phyloP scores from a whole-genome alignment of 495 filamentous ascomycete species.

The Penicillium dipodomyicola region DNA sequence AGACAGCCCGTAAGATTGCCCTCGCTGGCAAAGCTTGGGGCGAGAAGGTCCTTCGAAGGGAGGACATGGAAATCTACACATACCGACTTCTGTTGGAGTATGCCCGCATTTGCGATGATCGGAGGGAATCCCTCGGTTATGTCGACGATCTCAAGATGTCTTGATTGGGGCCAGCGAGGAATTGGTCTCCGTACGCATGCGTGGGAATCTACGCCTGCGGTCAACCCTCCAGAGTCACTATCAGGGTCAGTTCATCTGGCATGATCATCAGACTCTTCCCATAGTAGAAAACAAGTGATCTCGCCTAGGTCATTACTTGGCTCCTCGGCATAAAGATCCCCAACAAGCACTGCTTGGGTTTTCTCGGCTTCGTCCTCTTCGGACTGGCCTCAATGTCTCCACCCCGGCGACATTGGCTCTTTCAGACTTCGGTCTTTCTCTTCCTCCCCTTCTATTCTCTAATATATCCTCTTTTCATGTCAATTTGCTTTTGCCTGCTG shows the following conservation, averaged over 20 bases:
- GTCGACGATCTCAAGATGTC: not conserved
- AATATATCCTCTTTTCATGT: not conserved
- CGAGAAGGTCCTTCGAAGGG: constrained; percentile 33
- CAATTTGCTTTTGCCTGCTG: not conserved
- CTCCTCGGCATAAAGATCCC: not conserved
- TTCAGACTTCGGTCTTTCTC: not conserved
- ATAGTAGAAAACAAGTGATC: not conserved
- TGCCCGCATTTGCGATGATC: constrained; percentile 21
- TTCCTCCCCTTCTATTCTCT: not conserved
- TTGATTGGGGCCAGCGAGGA: not conserved
- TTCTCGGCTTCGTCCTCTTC: not conserved
- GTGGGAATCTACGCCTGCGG: not conserved
- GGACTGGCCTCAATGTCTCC: not conserved
- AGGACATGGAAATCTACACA: constrained; percentile 42
- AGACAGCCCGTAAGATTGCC: constrained; percentile 42
- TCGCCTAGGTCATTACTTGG: not conserved
- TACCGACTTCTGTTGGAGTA: constrained; percentile 47
- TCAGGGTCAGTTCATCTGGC: not conserved
- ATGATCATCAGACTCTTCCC: not conserved
- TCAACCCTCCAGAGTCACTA: not conserved
- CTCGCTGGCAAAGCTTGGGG: constrained; percentile 44
- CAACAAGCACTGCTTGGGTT: not conserved
- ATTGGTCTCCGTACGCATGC: not conserved
- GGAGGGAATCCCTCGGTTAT: constrained; percentile 14
- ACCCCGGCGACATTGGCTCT: not conserved